Conservation (phyloP, 257 asterid species). For the Cinchona pubescens region DNA sequence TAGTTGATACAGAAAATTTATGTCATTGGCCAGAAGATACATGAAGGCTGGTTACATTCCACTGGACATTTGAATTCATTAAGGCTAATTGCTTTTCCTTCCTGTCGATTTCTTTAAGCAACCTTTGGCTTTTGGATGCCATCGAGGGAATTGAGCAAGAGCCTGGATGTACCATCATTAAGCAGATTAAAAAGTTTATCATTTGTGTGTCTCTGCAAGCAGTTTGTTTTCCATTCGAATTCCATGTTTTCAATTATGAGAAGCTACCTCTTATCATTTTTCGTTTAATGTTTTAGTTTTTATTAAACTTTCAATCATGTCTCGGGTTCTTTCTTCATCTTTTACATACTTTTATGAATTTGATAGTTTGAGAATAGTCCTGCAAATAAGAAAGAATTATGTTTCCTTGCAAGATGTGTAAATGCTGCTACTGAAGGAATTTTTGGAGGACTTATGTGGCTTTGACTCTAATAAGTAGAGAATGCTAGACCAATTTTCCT, state of each 20-base stretch:
- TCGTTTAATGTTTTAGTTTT: not conserved
- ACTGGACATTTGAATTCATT: not conserved
- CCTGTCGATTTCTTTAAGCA: not conserved
- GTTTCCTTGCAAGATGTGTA: not conserved
- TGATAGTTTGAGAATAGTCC: no score
- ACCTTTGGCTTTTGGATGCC: not conserved
- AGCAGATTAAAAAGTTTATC: not conserved
- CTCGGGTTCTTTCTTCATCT: not conserved
- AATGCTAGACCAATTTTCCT: not conserved
- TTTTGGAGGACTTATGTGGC: not conserved
- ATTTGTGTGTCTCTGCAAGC: not conserved
- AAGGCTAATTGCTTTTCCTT: not conserved
- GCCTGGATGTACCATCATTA: not conserved
- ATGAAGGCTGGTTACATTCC: not conserved
- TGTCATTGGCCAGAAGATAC: not conserved
- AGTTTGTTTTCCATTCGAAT: not conserved
- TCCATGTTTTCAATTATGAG: not conserved
- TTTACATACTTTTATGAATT: no score
- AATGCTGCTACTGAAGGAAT: not conserved
- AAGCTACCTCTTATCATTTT: not conserved
- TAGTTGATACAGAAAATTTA: not conserved
- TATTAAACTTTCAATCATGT: no score
- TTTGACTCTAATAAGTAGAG: not conserved
- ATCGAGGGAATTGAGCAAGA: not conserved
- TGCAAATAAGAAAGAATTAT: not conserved